phyloP scores from a whole-genome alignment of 371 early-diverging fungal genomes.

The Circinella minor region DNA sequence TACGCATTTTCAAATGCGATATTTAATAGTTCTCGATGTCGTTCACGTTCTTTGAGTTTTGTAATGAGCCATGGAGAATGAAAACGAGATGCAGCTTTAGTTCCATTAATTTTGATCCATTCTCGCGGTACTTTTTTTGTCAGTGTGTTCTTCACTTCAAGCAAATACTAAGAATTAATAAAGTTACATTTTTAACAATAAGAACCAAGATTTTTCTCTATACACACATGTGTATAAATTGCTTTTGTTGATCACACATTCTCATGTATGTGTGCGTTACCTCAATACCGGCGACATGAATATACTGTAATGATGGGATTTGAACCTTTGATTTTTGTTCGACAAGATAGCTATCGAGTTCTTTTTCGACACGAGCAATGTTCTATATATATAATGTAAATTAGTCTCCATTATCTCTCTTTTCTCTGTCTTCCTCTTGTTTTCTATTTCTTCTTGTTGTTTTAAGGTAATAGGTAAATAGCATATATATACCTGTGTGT shows the following conservation, averaged over 20 bases:
- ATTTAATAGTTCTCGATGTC: conserved; percentile 68
- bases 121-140: conserved; percentile 63
- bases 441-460: no score
- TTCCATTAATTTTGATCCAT: conserved; percentile 83
- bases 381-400: conserved; percentile 26
- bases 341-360: conserved; percentile 51
- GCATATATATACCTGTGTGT: no score
- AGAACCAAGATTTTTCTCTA: no score
- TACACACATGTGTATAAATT: neutral
- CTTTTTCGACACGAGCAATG: conserved; percentile 54
- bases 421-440: neutral
- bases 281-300: conserved; percentile 66
- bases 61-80: conserved; percentile 74
- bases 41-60: conserved; percentile 74
- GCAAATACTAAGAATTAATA: conserved; percentile 47
- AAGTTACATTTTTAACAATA: no score
- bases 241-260: neutral
- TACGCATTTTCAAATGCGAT: conserved; percentile 67
- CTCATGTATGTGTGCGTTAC: conserved; percentile 28
- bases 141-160: conserved; percentile 66
- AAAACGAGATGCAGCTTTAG: conserved; percentile 83
- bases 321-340: conserved; percentile 44
- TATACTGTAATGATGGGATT: conserved; percentile 54
- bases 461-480: no score
- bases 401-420: neutral